phyloP scores from a whole-genome alignment of 2,329 filamentous ascomycete species.

The Onygena corvina region DNA sequence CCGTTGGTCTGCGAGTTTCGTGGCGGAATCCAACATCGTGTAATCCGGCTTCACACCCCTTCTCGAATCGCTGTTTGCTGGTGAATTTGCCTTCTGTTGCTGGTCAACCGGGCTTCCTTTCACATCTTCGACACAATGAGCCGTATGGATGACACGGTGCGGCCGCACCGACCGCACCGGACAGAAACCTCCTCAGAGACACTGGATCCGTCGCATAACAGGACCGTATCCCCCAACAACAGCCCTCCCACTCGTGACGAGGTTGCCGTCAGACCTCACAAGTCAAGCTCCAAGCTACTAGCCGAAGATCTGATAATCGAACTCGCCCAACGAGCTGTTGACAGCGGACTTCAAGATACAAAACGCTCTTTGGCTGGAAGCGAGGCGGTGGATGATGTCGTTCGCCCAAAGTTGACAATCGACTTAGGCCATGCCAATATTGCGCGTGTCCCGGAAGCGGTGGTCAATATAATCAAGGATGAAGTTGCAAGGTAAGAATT shows the following conservation, averaged over 20 bases:
- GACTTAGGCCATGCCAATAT: constrained; percentile 41
- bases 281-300: constrained; percentile 23
- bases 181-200: constrained; percentile 25
- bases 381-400: constrained; percentile 35
- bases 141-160: constrained; percentile 29
- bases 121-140: constrained; percentile 27
- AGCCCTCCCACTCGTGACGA: constrained; percentile 23
- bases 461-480: constrained; percentile 42
- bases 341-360: constrained; percentile 37
- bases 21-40: constrained; percentile 6
- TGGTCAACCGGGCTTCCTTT: constrained; percentile 7
- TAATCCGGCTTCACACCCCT: neutral
- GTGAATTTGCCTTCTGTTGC: constrained; percentile 11
- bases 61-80: constrained; percentile 4
- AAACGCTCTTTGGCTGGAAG: constrained; percentile 37
- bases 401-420: constrained; percentile 40
- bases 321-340: constrained; percentile 35
- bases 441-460: constrained; percentile 37
- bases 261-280: constrained; percentile 20
- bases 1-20: constrained; percentile 10
- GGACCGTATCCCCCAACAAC: constrained; percentile 22
- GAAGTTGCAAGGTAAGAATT: constrained; percentile 40
- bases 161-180: constrained; percentile 24
- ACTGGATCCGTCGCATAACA: constrained; percentile 22
- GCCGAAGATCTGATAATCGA: constrained; percentile 36